Evolutionary conservation across 2,329 filamentous ascomycete species (phyloP), one percentile per base, ranked within the genome.

Genomic region (Fusarium buharicum): DNA sequence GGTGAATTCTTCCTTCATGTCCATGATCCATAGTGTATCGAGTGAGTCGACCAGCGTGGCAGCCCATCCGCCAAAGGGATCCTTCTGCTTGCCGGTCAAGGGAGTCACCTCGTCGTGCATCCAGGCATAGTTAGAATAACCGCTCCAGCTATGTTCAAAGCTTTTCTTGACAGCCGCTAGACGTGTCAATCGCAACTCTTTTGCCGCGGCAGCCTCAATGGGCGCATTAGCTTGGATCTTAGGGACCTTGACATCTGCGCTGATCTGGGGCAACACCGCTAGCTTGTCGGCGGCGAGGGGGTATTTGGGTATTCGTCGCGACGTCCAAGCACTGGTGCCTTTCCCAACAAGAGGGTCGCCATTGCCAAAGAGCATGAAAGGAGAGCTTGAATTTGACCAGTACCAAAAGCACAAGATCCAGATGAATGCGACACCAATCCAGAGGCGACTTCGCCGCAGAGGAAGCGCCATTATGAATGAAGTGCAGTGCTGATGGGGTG

Each of bases 11-110:
- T 83, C 78, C 66, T 82, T 81, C 72, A 90, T 70, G 6, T 81
- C 87, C 83, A 90, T 86, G 55, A 91, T 88, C 87, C 87, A 90
- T 12, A 91, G 75, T 16, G 86, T 86, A 70, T 90, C 88, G 49
- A 89, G 78, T 9, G 84, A 77, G 70, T 89, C 86, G 30, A 89
- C 84, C 60, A 89, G 74, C 4, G 86, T 89, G 2, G 86, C 86
- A 18, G 83, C 85, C 86, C 86, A 89, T 14, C 86, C 87, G 20
- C 84, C 85, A 72, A 87, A 88, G 18, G 83, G 81, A 64, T 88
- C 80, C 51, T 82, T 80, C 47, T 73, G 76, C 14, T 72, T 68
- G 20, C 81, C 84, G 8, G 79, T 79, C 18, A 89, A 64, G 4
- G 87, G 87, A 16, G 78, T 79, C 38, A 90, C 76, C 72, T 88